Base-by-base conservation (phyloP, 495 filamentous ascomycete species). In the Aspergillus funiculosus region DNA sequence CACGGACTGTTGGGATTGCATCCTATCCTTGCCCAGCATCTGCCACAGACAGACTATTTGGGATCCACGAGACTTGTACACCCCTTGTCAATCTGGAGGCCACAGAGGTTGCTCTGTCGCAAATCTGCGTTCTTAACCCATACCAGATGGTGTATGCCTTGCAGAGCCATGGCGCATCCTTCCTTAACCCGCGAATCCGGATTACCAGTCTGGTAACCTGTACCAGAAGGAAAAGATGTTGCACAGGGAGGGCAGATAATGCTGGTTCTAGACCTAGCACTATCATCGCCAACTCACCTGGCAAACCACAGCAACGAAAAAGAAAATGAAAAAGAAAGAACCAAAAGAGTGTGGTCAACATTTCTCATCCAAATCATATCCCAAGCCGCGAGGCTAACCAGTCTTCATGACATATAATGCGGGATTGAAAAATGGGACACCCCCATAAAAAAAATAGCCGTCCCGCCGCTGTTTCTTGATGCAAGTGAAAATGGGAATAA, bases 371-470 rank as follows among this genome's bases (percentile, higher is more conserved):
- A 62, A 64, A 59, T 69, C 69, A 68, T 76, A 71, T 68, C 64
- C 68, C 66, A 56, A 69, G 76, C 77, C 77, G 76, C 64, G 77
- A 76, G 76, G 76, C 77, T 67, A 48, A 74, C 69, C 70, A 68
- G 62, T 79, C 73, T 78, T 79, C 61, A 71, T 75, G 68, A 69
- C 61, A 65, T 72, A 71, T 68, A 56, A 70, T 59, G 56, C 48
- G 57, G 60, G 60, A 60, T 45, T 43, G 13, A 52, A 56, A 25
- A 53, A 61, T 61, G 54, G 60, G 51, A 59, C 46, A 53, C 41
- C 41, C 49, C 37, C 47, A 62, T 40, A 54, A 58, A 60, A 43
- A 50, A 56, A 62, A 78, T 59, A 73, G 67, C 71, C 71, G 73
- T 61, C 69, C 74, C 64, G 68, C 70, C 71, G 70, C 66, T 73